phyloP scores from a whole-genome alignment of 495 filamentous ascomycete species.

The Bacidia rubella region DNA sequence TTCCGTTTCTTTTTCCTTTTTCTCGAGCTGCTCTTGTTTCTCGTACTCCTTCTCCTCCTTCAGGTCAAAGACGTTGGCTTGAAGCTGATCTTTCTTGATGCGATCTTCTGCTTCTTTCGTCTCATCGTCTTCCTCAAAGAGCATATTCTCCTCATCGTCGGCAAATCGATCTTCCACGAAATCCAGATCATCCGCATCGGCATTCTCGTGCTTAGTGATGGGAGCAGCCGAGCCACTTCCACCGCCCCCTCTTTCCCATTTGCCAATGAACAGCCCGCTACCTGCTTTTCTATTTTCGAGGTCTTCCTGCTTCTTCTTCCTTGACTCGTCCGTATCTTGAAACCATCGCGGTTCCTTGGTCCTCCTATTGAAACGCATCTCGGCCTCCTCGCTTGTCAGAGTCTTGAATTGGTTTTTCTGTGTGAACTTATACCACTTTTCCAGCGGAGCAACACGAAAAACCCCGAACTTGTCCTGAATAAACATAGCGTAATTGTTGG shows the following conservation, averaged over 20 bases:
- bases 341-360: slow-evolving; percentile 64
- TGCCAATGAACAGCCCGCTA: slow-evolving; percentile 19
- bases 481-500: slow-evolving; percentile 63
- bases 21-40: slow-evolving; percentile 55
- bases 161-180: slow-evolving; percentile 58
- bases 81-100: slow-evolving; percentile 76
- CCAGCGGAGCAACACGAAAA: slow-evolving; percentile 79
- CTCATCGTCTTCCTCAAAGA: slow-evolving; percentile 77
- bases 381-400: slow-evolving; percentile 71
- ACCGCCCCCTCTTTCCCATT: slow-evolving; percentile 20
- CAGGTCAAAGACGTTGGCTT: slow-evolving; percentile 73
- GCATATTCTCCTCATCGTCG: slow-evolving; percentile 80
- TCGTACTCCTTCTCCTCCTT: slow-evolving; percentile 81
- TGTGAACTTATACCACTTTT: slow-evolving; percentile 90
- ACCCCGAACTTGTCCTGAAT: slow-evolving; percentile 43
- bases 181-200: slow-evolving; percentile 44
- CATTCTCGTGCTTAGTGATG: slow-evolving; percentile 39
- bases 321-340: slow-evolving; percentile 48
- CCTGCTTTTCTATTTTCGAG: slow-evolving; percentile 25
- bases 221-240: slow-evolving; percentile 20
- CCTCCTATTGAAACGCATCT: slow-evolving; percentile 64
- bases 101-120: slow-evolving; percentile 71
- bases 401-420: slow-evolving; percentile 71
- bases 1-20: slow-evolving; percentile 51
- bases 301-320: slow-evolving; percentile 33